These are phyloP conservation scores for Ceriops decandra DNA, from an alignment of 345 rosid genomes.

Conservation along the genomic window DNA sequence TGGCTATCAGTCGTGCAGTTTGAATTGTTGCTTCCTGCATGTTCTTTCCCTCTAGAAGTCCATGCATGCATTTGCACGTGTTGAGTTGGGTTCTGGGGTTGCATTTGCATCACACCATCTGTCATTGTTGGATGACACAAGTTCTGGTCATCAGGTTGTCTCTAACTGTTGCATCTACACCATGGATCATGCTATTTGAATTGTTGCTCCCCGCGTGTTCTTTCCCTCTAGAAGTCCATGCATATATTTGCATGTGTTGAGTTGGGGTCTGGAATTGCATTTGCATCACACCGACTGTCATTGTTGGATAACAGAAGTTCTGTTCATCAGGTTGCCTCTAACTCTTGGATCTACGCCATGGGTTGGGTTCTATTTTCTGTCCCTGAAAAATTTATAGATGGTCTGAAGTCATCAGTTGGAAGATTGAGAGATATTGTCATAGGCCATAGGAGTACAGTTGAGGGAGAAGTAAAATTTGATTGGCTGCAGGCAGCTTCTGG, in stretches of 20 bases:
- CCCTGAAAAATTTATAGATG: too few relatives aligned
- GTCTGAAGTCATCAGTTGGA: too few relatives aligned
- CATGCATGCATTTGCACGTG: constrained; percentile 43
- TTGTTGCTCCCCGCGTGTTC: constrained; percentile 25
- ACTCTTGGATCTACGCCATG: constrained; percentile 47
- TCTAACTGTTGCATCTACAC: constrained; percentile 43
- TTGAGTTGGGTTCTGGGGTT: constrained; percentile 17
- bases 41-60: not conserved
- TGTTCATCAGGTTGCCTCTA: constrained; percentile 27
- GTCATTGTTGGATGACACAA: constrained; percentile 29
- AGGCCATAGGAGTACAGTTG: too few relatives aligned
- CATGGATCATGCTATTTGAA: constrained; percentile 29
- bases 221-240: constrained; percentile 10
- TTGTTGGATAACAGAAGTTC: constrained; percentile 28
- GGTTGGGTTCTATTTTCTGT: constrained; percentile 19
- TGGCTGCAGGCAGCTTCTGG: too few relatives aligned
- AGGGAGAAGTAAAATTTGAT: too few relatives aligned
- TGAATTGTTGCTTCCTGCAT: constrained; percentile 29
- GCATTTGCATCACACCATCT: constrained; percentile 23
- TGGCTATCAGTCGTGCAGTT: constrained; percentile 58
- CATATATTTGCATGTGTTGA: constrained; percentile 44
- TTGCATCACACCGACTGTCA: constrained; percentile 27
- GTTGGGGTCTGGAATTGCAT: not conserved
- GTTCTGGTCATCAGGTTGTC: constrained; percentile 25
- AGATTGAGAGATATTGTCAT: too few relatives aligned